These are phyloP conservation scores for Aurifilum marmelostoma DNA, from an alignment of 2,329 filamentous ascomycete genomes.

Conservation along the genomic window DNA sequence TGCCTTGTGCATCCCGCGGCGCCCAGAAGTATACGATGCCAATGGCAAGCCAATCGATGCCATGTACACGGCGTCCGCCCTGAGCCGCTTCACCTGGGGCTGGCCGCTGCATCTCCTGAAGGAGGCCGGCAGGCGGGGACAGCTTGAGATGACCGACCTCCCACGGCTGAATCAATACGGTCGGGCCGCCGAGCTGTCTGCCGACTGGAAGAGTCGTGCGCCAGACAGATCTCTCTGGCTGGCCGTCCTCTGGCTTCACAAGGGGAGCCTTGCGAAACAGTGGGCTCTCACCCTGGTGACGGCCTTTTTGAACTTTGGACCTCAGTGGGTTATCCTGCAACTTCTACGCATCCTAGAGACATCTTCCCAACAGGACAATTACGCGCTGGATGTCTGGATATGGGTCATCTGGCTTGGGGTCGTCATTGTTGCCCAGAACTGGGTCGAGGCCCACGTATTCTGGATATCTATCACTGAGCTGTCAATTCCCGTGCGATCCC, in stretches of 20 bases:
- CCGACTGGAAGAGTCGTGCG: conserved; percentile 52
- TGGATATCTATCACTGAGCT: conserved; percentile 69
- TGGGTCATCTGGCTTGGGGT: conserved; percentile 69
- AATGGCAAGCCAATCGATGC: conserved; percentile 64
- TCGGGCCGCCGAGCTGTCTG: conserved; percentile 53
- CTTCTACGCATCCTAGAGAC: conserved; percentile 68
- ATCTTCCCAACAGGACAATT: conserved; percentile 47
- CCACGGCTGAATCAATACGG: conserved; percentile 61
- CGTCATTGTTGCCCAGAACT: conserved; percentile 60
- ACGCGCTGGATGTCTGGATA: conserved; percentile 62
- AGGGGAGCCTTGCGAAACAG: conserved; percentile 59
- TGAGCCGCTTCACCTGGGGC: conserved; percentile 65
- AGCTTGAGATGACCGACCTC: conserved; percentile 65
- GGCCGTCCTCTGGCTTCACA: conserved; percentile 62
- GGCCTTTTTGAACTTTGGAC: conserved; percentile 66
- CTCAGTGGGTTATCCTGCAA: conserved; percentile 69
- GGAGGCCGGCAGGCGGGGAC: conserved; percentile 58
- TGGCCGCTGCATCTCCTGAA: conserved; percentile 64
- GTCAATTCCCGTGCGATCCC: conserved; percentile 67
- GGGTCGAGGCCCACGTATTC: conserved; percentile 66
- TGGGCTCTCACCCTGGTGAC: conserved; percentile 58
- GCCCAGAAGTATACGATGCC: conserved; percentile 65
- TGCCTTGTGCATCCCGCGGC: conserved; percentile 63
- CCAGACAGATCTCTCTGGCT: conserved; percentile 60
- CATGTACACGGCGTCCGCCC: conserved; percentile 62